Base-by-base conservation (phyloP, 257 asterid genomes). In the Solanum gandarillasii region DNA sequence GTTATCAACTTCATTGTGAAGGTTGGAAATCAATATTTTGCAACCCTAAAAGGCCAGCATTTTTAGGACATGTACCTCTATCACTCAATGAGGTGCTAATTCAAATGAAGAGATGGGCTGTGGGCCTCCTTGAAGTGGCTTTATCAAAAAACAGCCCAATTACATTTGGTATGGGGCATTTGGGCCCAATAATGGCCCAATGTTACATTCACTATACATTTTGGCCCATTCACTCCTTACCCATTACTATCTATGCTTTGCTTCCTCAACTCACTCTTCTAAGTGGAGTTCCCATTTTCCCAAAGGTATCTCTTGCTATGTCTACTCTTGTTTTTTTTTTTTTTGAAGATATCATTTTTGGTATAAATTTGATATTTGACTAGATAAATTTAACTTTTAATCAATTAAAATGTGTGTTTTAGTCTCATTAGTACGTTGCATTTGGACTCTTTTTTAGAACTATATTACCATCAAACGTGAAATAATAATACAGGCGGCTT, bases 41-140 rank as follows among this genome's bases (percentile, higher is more conserved):
- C 23, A 52, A 89, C 25, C 98, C 98, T 2, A 31, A 85, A 34
- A 93, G 98, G 91, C 89, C 98, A 5, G 96, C 98, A 36, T 96
- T 96, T 89, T 88, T 95, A 18, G 91, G 95, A 1, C 96, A 93
- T 60, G 89, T 90, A 87, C 99, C 98, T 3, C 93, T 93, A 25
- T 12, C 96, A 72, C 92, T 95, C 2, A 60, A 67, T 36, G 99
- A 94, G 23, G 92, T 88, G 5, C 48, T 95, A 25, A 91, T 89
- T 82, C 99, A 95, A 76, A 88, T 71, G 39, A 94, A 92, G 86
- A 83, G 98, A 86, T 96, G 98, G 98, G 70, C 86, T 2, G 92
- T 96, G 9, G 99, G 99, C 36, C 95, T 94, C 12, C 91, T 93
- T 3, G 97, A 96, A 92, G 97, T 96, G 82, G 86, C 89, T 75